Conservation (phyloP, 192 early-diverging fungal species). For the Backusella sp. region DNA sequence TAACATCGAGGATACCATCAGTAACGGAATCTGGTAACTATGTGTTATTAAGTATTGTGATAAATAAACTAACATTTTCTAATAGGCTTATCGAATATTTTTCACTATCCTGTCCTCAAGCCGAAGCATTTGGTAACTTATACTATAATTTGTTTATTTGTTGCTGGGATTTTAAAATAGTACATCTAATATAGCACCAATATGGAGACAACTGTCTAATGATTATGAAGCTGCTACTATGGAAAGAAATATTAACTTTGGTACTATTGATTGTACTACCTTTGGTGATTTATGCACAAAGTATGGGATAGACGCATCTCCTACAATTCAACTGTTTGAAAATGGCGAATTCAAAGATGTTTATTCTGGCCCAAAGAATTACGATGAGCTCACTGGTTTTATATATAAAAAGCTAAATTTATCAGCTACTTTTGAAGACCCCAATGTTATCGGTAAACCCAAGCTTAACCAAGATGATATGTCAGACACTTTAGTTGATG, state of each 20-base stretch:
- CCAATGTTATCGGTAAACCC: not conserved
- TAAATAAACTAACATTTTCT: not conserved
- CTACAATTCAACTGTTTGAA: not conserved
- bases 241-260: not conserved
- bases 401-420: not conserved
- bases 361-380: not conserved
- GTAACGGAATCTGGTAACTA: not conserved
- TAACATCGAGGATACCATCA: not conserved
- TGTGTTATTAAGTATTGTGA: not conserved
- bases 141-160: not conserved
- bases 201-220: not conserved
- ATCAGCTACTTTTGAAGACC: not conserved
- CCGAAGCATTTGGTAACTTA: not conserved
- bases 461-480: not conserved
- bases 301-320: not conserved
- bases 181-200: not conserved
- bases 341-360: not conserved
- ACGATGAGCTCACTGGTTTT: not conserved
- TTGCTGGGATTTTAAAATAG: not conserved
- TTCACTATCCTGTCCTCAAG: not conserved
- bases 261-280: not conserved
- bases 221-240: not conserved
- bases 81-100: not conserved
- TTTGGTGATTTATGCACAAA: not conserved
- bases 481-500: not conserved